Conservation (phyloP, 768 basidiomycete species). For the Rubroboletus satanas region DNA sequence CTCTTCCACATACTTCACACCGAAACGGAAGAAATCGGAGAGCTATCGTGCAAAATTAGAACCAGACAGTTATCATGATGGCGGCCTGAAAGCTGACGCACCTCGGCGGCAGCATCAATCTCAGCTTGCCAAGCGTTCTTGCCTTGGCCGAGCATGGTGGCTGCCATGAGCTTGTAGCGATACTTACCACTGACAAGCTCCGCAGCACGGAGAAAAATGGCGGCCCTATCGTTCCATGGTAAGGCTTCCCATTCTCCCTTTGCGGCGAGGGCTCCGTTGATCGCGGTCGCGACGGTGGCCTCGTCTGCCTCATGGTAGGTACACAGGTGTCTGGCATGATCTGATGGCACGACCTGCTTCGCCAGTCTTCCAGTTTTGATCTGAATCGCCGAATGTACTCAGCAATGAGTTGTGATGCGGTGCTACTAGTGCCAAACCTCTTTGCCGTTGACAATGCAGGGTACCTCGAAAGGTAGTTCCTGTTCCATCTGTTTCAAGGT, state of each 20-base stretch:
- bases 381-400: constrained; percentile 35
- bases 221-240: constrained; percentile 96
- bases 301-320: constrained; percentile 86
- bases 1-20: constrained; percentile 95
- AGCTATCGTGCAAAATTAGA: constrained; percentile 43
- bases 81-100: constrained; percentile 30
- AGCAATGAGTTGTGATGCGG: neutral
- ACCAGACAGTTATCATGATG: neutral
- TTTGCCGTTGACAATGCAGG: constrained; percentile 89
- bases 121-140: constrained; percentile 99
- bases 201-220: constrained; percentile 97
- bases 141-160: constrained; percentile 97
- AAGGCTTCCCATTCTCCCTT: constrained; percentile 89
- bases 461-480: constrained; percentile 86
- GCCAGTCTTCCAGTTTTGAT: constrained; percentile 76
- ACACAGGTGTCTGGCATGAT: constrained; percentile 79
- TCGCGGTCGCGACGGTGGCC: constrained; percentile 70
- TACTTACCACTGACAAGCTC: constrained; percentile 96
- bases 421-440: constrained; percentile 45
- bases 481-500: constrained; percentile 79
- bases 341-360: constrained; percentile 81
- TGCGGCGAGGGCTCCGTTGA: constrained; percentile 82
- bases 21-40: constrained; percentile 92
- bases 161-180: constrained; percentile 90
- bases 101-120: constrained; percentile 98